phyloP scores from a whole-genome alignment of 352 stramenopile genomes.

The Pythium vanterpoolii region DNA sequence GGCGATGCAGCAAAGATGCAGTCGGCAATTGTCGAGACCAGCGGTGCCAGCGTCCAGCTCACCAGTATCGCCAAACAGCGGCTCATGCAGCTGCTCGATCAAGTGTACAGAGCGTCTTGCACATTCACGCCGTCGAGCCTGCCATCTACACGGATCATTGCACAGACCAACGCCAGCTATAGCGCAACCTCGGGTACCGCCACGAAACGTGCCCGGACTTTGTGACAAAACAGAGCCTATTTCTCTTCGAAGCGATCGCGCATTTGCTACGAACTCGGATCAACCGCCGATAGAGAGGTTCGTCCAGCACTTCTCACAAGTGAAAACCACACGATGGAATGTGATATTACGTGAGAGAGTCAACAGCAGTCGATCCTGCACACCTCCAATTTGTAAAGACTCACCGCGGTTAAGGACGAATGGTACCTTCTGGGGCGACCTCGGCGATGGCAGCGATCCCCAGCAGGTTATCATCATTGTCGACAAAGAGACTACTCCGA shows the following conservation, averaged over 20 bases:
- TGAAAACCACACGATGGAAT: background rate
- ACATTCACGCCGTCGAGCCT: background rate
- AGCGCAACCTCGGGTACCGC: background rate
- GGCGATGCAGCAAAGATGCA: conserved; percentile 56
- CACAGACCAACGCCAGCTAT: conserved; percentile 3
- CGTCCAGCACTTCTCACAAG: too few relatives aligned
- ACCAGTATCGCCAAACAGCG: conserved; percentile 58
- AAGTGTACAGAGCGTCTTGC: conserved; percentile 31
- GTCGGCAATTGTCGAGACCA: conserved; percentile 38
- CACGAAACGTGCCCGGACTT: background rate
- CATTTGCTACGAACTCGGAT: too few relatives aligned
- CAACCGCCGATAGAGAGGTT: too few relatives aligned
- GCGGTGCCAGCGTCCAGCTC: conserved; percentile 35
- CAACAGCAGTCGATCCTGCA: too few relatives aligned
- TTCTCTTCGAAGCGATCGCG: too few relatives aligned
- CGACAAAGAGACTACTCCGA: too few relatives aligned
- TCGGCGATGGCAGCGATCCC: too few relatives aligned
- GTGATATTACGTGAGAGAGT: too few relatives aligned
- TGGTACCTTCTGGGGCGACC: too few relatives aligned
- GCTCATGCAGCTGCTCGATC: conserved; percentile 64
- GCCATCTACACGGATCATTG: background rate
- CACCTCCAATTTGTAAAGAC: too few relatives aligned
- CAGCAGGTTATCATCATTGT: too few relatives aligned
- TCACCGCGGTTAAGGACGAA: too few relatives aligned
- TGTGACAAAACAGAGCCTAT: background rate